Percentiles rank a stretch among this genome's conserved stretches.
These are phyloP conservation scores for Suillus lakei DNA, from an alignment of 768 basidiomycete genomes.

Conservation along the genomic window DNA sequence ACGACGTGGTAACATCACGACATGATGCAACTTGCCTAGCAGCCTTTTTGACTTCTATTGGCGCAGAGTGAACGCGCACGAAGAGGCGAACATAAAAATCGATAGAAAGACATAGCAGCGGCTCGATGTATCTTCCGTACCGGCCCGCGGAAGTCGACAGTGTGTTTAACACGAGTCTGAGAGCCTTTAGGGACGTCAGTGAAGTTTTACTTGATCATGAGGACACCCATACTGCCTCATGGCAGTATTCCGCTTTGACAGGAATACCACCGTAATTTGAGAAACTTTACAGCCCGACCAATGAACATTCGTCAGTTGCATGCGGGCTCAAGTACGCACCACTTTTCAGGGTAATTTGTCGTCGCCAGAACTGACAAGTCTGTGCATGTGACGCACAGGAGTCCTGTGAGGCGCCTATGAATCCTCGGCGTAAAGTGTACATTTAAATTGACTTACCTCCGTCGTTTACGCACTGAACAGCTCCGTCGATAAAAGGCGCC, in stretches of 20 bases:
- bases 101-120: conserved; percentile 88
- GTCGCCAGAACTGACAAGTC: conserved; percentile 94
- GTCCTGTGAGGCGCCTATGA: conserved; percentile 50
- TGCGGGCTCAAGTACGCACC: conserved; percentile 48
- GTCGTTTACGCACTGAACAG: conserved; percentile 86
- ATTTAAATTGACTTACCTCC: conserved; percentile 62
- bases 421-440: not conserved
- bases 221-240: conserved; percentile 75
- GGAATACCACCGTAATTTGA: conserved; percentile 95
- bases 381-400: conserved; percentile 96
- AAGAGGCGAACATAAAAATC: conserved; percentile 98
- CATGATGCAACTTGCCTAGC: conserved; percentile 59
- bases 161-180: conserved; percentile 88
- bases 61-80: conserved; percentile 72
- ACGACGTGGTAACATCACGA: conserved; percentile 1
- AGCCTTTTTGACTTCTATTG: conserved; percentile 83
- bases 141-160: conserved; percentile 86
- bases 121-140: conserved; percentile 92
- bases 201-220: not conserved
- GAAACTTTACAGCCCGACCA: conserved; percentile 54
- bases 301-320: not conserved
- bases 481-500: conserved; percentile 94
- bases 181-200: conserved; percentile 56
- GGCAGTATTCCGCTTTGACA: conserved; percentile 91
- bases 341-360: conserved; percentile 95